phyloP scores from a whole-genome alignment of 208 protist genomes.

The Acanthamoeba lenticulata region DNA sequence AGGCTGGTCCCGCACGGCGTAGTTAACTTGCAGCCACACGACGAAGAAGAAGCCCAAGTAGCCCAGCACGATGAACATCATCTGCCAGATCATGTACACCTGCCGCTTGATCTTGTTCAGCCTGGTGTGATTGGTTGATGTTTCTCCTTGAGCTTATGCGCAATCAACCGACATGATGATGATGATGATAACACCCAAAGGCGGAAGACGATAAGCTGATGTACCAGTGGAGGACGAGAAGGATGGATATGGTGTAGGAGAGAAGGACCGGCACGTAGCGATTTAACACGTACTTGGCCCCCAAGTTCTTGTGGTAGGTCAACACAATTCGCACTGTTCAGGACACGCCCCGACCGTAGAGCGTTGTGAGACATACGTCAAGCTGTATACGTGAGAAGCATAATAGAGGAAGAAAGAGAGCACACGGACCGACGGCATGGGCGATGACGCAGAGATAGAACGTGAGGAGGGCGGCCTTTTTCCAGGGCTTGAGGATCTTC shows the following conservation, averaged over 20 bases:
- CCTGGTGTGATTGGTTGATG: not conserved
- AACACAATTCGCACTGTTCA: slow-evolving; percentile 58
- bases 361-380: not conserved
- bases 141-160: too few relatives aligned
- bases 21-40: slow-evolving; percentile 52
- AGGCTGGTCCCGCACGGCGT: not conserved
- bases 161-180: too few relatives aligned
- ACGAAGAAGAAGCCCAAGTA: slow-evolving; percentile 57
- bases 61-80: slow-evolving; percentile 45
- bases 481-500: slow-evolving; percentile 55
- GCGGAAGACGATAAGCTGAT: not conserved
- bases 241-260: slow-evolving; percentile 56
- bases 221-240: slow-evolving; percentile 65
- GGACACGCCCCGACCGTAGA: not conserved
- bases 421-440: slow-evolving; percentile 22
- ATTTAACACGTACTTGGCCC: slow-evolving; percentile 35
- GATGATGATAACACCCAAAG: not conserved
- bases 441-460: slow-evolving; percentile 59
- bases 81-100: slow-evolving; percentile 62
- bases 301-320: slow-evolving; percentile 6
- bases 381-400: not conserved
- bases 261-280: slow-evolving; percentile 37
- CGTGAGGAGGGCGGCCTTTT: slow-evolving; percentile 34
- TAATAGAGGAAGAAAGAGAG: not conserved
- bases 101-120: slow-evolving; percentile 66